Base-by-base conservation (phyloP, 371 early-diverging fungal species). In the Saksenaea oblongispora region DNA sequence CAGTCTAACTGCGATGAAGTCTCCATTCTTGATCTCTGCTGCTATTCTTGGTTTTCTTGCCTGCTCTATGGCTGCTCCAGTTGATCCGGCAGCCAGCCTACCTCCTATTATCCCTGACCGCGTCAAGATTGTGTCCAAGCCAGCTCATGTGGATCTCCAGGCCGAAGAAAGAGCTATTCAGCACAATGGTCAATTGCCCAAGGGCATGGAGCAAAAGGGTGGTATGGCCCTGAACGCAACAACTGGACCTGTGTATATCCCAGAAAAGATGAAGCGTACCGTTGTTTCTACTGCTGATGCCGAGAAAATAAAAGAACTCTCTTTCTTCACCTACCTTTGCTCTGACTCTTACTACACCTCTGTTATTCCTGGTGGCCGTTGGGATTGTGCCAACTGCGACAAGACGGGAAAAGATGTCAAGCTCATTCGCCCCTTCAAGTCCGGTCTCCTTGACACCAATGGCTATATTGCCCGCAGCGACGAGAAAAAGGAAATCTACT, bases 321-420 rank as follows among this genome's bases (percentile, higher is more conserved):
- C 27, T 5, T 65, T 47, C 10, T 61, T 62, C 13, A 65, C 70
- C 18, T 44, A 54, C 5, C 24, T 70, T n/a, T 55, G 65, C 5
- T 56, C 65, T 24, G 61, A 59, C 24, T 56, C 60, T 7, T 70
- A 70, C 27, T 70, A 65, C 41, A 31, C 57, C 10, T 37, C 62
- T n/a, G 70, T 70, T 0, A 47, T 67, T 10, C 65, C 59, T 24
- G 65, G 63, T 26, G 60, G 56, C 3, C 26, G 24, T 2, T 65
- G 64, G 64, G 44, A 53, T 26, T 69, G 69, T 8, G 35, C 53
- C 1, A 57, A 69, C 55, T 69, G 69, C 41, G 26, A 34, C 11
- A 47, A 47, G 26, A 41, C 17, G 7, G 57, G 58, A 17, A 15
- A 34, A 3, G 53, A 61, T n/a, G 57, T 60, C 10, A 51, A 54